Conservation (phyloP, 106 monocot species). For the Dendrobium officinale region DNA sequence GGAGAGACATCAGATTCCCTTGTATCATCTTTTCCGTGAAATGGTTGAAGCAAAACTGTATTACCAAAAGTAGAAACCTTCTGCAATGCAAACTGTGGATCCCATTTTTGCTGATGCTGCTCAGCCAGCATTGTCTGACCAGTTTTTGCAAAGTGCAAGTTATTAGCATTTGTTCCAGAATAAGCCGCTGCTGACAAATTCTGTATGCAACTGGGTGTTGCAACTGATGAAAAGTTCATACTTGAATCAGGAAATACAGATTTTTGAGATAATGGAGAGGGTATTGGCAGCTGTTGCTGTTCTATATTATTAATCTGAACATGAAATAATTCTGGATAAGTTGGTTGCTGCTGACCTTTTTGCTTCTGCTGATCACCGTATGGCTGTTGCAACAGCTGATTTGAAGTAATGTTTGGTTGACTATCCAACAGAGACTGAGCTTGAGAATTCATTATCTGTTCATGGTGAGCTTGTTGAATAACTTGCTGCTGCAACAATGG, state of each 20-base stretch:
- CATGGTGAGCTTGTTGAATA: slow-evolving; percentile 42
- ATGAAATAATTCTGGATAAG: slow-evolving; percentile 42
- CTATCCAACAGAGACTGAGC: slow-evolving; percentile 33
- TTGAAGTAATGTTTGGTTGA: slow-evolving; percentile 21
- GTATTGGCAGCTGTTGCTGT: slow-evolving; percentile 34
- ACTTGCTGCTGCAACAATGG: slow-evolving; percentile 53
- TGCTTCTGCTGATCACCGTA: slow-evolving; percentile 51
- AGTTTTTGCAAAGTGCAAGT: slow-evolving; percentile 32
- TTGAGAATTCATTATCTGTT: slow-evolving; percentile 33
- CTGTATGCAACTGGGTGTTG: slow-evolving; percentile 25
- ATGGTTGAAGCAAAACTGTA: slow-evolving; percentile 43
- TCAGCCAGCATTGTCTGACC: slow-evolving; percentile 26
- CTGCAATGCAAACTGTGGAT: slow-evolving; percentile 31
- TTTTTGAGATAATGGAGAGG: slow-evolving; percentile 39
- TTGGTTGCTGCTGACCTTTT: slow-evolving; percentile 30
- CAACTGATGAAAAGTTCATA: slow-evolving; percentile 28
- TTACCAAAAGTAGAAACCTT: slow-evolving; percentile 41
- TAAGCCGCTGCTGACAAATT: slow-evolving; percentile 24
- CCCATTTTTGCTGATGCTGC: slow-evolving; percentile 46
- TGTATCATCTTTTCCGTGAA: slow-evolving; percentile 53
- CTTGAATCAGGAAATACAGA: slow-evolving; percentile 35
- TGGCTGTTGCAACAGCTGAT: slow-evolving; percentile 50
- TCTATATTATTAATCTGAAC: slow-evolving; percentile 28
- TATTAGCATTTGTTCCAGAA: slow-evolving; percentile 36
- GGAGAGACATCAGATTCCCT: slow-evolving; percentile 42